phyloP scores from a whole-genome alignment of 2,329 filamentous ascomycete genomes.

The Seiridium unicorne region DNA sequence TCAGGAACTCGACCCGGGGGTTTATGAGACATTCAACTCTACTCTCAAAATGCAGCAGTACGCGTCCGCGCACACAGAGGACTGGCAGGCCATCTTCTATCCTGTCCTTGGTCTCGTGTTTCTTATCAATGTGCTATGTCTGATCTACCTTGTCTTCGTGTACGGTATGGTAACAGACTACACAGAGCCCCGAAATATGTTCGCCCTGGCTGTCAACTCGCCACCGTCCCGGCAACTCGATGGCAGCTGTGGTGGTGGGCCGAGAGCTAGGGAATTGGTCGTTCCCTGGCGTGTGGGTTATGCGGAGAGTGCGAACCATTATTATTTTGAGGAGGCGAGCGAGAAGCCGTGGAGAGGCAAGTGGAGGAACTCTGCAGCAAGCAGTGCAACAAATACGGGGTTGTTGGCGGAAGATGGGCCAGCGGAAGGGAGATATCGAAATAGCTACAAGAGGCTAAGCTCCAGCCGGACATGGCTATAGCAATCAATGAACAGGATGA shows the following conservation, averaged over 20 bases:
- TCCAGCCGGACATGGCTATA: conserved; percentile 10
- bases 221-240: conserved; percentile 34
- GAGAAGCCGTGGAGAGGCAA: conserved; percentile 23
- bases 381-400: conserved; percentile 7
- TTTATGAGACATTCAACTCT: conserved; percentile 60
- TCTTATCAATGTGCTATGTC: conserved; percentile 62
- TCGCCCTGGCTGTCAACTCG: conserved; percentile 67
- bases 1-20: conserved; percentile 40
- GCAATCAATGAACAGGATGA: background rate
- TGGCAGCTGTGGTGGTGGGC: conserved; percentile 37
- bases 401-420: background rate
- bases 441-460: conserved; percentile 23
- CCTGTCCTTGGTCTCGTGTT: conserved; percentile 65
- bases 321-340: conserved; percentile 39
- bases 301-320: conserved; percentile 36
- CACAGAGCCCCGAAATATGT: conserved; percentile 74
- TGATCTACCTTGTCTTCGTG: conserved; percentile 60
- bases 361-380: conserved; percentile 13
- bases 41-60: conserved; percentile 66
- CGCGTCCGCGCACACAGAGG: conserved; percentile 59
- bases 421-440: conserved; percentile 12
- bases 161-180: conserved; percentile 71
- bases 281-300: conserved; percentile 42
- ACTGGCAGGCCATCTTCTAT: conserved; percentile 67
- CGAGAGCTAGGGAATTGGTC: conserved; percentile 31